Percentiles rank a stretch among this genome's conserved stretches.
Evolutionary conservation across 2,329 filamentous ascomycete species (phyloP).

Genomic region (Helicocarpus griseus): DNA sequence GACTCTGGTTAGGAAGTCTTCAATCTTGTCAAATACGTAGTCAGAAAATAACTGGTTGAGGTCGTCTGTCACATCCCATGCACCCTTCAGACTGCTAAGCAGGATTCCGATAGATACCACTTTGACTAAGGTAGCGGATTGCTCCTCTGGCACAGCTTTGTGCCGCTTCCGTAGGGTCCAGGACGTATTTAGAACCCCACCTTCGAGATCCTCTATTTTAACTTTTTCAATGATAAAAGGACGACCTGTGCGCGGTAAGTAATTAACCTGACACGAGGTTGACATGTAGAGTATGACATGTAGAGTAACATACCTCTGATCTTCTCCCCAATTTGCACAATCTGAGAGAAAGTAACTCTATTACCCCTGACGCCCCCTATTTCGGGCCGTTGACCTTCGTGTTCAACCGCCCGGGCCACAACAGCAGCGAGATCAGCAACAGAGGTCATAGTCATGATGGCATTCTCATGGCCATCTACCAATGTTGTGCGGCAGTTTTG

Average conservation of each 20-base stretch:
- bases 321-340: constrained; percentile 24
- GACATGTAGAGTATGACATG: constrained; percentile 4
- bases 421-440: constrained; percentile 27
- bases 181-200: constrained; percentile 24
- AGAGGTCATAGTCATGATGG: constrained; percentile 23
- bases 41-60: constrained; percentile 28
- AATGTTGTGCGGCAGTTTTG: constrained; percentile 21
- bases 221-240: constrained; percentile 37
- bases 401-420: constrained; percentile 30
- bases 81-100: constrained; percentile 13
- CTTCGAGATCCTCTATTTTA: constrained; percentile 38
- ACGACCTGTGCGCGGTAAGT: constrained; percentile 13
- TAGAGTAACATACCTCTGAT: constrained; percentile 19
- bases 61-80: constrained; percentile 21
- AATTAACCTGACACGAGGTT: constrained; percentile 1
- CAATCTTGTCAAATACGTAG: constrained; percentile 20
- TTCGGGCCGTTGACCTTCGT: constrained; percentile 29
- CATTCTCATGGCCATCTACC: constrained; percentile 22
- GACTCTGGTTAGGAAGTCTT: constrained; percentile 19
- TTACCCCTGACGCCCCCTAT: constrained; percentile 29
- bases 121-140: constrained; percentile 13
- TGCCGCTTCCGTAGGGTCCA: constrained; percentile 19
- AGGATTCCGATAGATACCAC: constrained; percentile 16
- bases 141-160: constrained; percentile 18
- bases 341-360: constrained; percentile 17